A percentile compares a stretch with the other conserved stretches of the same genome.
phyloP scores from a whole-genome alignment of 1,284 basidiomycete species.

The Austroboletus sp. region DNA sequence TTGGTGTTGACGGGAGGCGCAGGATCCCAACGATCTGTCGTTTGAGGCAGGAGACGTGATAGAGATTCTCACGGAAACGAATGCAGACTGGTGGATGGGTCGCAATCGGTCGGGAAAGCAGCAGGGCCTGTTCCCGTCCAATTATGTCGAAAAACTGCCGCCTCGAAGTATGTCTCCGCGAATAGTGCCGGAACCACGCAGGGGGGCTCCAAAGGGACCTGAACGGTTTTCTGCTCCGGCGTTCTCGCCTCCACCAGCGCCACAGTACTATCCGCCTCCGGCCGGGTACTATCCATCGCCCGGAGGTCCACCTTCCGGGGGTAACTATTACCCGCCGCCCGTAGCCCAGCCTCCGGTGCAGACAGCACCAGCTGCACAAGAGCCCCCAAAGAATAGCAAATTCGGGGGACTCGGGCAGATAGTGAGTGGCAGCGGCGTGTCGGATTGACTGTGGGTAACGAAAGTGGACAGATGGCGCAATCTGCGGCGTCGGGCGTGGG shows the following conservation, averaged over 20 bases:
- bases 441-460: neutral
- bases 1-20: slow-evolving; percentile 7
- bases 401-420: slow-evolving; percentile 55
- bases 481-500: slow-evolving; percentile 57
- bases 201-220: slow-evolving; percentile 1
- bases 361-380: slow-evolving; percentile 30
- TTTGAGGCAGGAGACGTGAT: slow-evolving; percentile 34
- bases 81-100: slow-evolving; percentile 39
- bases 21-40: slow-evolving; percentile 48
- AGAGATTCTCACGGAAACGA: slow-evolving; percentile 35
- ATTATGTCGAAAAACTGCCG: slow-evolving; percentile 49
- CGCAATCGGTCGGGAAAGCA: slow-evolving; percentile 37
- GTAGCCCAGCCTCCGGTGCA: slow-evolving; percentile 32
- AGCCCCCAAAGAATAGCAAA: slow-evolving; percentile 48
- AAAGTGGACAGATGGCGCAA: slow-evolving; percentile 43
- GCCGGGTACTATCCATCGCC: slow-evolving; percentile 22
- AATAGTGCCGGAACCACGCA: slow-evolving; percentile 24
- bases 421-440: slow-evolving; percentile 32
- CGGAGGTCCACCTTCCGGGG: neutral
- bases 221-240: slow-evolving; percentile 23
- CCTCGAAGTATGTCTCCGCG: slow-evolving; percentile 16
- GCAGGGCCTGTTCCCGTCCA: slow-evolving; percentile 53
- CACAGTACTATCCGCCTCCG: slow-evolving; percentile 21
- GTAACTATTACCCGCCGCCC: slow-evolving; percentile 27
- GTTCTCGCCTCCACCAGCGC: slow-evolving; percentile 20